A percentile compares a stretch with the other conserved stretches of the same genome.
Conservation (phyloP, 2,329 filamentous ascomycete genomes). For the Westerdykella ornata region DNA sequence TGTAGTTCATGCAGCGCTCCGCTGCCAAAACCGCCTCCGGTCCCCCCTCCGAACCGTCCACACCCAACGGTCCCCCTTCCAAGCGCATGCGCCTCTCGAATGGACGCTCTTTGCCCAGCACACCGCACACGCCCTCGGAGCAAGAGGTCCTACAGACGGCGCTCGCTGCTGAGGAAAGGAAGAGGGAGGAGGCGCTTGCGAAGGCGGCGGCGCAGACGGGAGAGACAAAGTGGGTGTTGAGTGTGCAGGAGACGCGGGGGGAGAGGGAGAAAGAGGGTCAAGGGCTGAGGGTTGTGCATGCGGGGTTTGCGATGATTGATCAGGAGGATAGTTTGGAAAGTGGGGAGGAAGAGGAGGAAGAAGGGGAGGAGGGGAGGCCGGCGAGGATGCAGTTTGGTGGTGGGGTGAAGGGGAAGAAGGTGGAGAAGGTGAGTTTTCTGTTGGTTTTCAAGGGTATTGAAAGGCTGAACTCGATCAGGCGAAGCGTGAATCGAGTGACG, state of each 20-base stretch:
- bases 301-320: slow-evolving; percentile 51
- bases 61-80: slow-evolving; percentile 47
- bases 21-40: slow-evolving; percentile 51
- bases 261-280: slow-evolving; percentile 1
- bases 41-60: slow-evolving; percentile 39
- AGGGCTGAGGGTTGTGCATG: slow-evolving; percentile 51
- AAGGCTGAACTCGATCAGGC: not conserved
- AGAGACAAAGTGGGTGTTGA: slow-evolving; percentile 71
- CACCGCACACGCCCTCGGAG: slow-evolving; percentile 42
- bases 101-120: slow-evolving; percentile 31
- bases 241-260: slow-evolving; percentile 43
- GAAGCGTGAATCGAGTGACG: slow-evolving; percentile 2
- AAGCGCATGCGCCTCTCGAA: slow-evolving; percentile 59
- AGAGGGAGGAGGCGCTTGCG: slow-evolving; percentile 52
- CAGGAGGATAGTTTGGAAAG: slow-evolving; percentile 30
- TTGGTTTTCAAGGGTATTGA: not conserved
- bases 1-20: slow-evolving; percentile 82
- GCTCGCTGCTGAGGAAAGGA: slow-evolving; percentile 60
- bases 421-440: slow-evolving; percentile 8
- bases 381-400: slow-evolving; percentile 48
- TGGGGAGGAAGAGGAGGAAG: slow-evolving; percentile 30
- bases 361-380: slow-evolving; percentile 20
- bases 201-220: slow-evolving; percentile 56
- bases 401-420: slow-evolving; percentile 36
- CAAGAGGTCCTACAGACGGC: slow-evolving; percentile 57